phyloP scores from a whole-genome alignment of 2,329 filamentous ascomycete genomes.

The Seiridium unicorne region DNA sequence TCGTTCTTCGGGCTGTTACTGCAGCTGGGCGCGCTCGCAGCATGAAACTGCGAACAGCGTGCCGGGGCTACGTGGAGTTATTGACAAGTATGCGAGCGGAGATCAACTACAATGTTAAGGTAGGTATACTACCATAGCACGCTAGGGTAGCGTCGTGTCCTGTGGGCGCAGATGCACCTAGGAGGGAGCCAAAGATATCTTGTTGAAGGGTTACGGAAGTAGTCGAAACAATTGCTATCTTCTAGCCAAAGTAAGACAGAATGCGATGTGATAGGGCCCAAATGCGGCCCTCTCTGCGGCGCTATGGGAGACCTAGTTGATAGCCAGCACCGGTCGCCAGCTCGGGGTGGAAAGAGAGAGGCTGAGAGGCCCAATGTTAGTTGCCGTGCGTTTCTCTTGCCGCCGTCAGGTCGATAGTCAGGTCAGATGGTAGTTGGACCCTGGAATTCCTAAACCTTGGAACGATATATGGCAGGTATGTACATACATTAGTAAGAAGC shows the following conservation, averaged over 20 bases:
- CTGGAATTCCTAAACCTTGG: neutral
- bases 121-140: too few species aligned
- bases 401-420: neutral
- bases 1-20: neutral
- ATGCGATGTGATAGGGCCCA: neutral
- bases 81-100: neutral
- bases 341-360: neutral
- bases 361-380: neutral
- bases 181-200: neutral
- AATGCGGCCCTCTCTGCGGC: constrained; percentile 1
- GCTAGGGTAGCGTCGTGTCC: too few species aligned
- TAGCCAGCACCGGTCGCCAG: neutral
- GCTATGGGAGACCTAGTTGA: neutral
- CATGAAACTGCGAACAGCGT: neutral
- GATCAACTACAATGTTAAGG: too few species aligned
- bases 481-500: too few species aligned
- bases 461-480: neutral
- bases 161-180: neutral
- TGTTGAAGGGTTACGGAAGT: neutral
- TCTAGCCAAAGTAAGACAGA: constrained; percentile 1
- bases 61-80: neutral
- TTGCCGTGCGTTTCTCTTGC: neutral
- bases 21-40: constrained; percentile 4
- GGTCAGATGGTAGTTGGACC: neutral
- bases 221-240: neutral